A percentile compares a stretch with the other conserved stretches of the same genome.
Conservation (phyloP, 2,329 filamentous ascomycete genomes). For the Trichoderma gracile region DNA sequence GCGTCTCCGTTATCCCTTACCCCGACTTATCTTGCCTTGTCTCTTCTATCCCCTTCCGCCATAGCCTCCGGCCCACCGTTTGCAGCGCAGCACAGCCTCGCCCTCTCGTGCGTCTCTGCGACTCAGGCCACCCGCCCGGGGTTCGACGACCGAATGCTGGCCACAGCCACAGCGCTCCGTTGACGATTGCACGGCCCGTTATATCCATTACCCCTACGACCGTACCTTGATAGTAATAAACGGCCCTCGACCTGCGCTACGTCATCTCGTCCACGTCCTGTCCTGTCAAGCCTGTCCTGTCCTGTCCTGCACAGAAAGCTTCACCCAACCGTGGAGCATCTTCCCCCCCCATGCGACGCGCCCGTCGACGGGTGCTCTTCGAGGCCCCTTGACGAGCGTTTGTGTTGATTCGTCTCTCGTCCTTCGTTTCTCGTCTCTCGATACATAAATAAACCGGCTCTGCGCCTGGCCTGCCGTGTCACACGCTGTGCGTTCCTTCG, state of each 20-base stretch:
- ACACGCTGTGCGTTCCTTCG: not conserved
- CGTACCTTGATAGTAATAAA: constrained; percentile 9
- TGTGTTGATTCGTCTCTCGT: not conserved
- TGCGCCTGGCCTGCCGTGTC: not conserved
- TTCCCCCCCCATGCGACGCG: constrained; percentile 24
- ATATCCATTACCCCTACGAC: constrained; percentile 9
- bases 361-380: constrained; percentile 25
- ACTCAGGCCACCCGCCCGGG: not conserved
- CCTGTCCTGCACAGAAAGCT: not conserved
- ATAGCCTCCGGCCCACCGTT: constrained; percentile 22
- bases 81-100: constrained; percentile 24
- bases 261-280: constrained; percentile 10
- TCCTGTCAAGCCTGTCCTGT: too few species aligned
- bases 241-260: constrained; percentile 7
- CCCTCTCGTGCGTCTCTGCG: not conserved
- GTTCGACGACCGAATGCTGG: constrained; percentile 21
- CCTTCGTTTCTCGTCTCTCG: constrained; percentile 5
- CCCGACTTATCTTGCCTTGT: not conserved
- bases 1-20: not conserved
- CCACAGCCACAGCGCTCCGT: constrained; percentile 24
- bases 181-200: constrained; percentile 7
- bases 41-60: constrained; percentile 6
- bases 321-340: constrained; percentile 12
- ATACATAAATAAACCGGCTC: not conserved
- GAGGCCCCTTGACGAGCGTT: constrained; percentile 24